Conservation (phyloP, 2,329 filamentous ascomycete species). For the Monilinia fructigena region DNA sequence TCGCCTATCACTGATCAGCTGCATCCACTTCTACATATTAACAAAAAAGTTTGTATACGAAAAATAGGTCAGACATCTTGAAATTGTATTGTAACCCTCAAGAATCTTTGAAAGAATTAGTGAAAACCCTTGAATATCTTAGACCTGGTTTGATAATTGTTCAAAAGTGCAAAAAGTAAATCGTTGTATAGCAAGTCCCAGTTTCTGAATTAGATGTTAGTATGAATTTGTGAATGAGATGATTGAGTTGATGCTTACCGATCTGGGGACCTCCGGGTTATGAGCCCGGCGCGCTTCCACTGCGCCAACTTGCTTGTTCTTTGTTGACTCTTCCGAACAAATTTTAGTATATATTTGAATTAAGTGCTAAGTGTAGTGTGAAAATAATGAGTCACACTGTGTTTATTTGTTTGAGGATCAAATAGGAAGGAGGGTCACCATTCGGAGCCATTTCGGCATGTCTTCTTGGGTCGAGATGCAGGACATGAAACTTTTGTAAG, state of each 20-base stretch:
- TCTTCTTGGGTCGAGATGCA: neutral
- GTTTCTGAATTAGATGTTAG: neutral
- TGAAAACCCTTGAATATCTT: too few species aligned
- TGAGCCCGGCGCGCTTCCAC: slow-evolving; percentile 43
- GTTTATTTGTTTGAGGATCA: neutral
- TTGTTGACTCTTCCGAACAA: rapidly evolving
- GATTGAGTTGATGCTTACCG: slow-evolving; percentile 27
- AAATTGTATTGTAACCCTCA: too few species aligned
- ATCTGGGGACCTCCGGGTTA: slow-evolving; percentile 43
- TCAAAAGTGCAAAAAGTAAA: rapidly evolving
- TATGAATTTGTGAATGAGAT: neutral
- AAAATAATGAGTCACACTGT: neutral
- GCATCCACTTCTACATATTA: slow-evolving; percentile 2
- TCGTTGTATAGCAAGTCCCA: neutral
- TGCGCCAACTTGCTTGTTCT: slow-evolving; percentile 22
- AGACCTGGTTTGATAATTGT: too few species aligned
- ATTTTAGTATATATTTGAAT: neutral
- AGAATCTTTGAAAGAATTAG: too few species aligned
- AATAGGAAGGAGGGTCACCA: slow-evolving; percentile 8
- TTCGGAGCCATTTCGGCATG: neutral
- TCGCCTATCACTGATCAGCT: neutral
- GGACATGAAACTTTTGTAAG: neutral
- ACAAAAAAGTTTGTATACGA: neutral
- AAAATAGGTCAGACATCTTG: neutral
- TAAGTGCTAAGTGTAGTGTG: rapidly evolving